Evolutionary conservation across 1,284 basidiomycete genomes (phyloP).

Genomic region (Malassezia dermatis): DNA sequence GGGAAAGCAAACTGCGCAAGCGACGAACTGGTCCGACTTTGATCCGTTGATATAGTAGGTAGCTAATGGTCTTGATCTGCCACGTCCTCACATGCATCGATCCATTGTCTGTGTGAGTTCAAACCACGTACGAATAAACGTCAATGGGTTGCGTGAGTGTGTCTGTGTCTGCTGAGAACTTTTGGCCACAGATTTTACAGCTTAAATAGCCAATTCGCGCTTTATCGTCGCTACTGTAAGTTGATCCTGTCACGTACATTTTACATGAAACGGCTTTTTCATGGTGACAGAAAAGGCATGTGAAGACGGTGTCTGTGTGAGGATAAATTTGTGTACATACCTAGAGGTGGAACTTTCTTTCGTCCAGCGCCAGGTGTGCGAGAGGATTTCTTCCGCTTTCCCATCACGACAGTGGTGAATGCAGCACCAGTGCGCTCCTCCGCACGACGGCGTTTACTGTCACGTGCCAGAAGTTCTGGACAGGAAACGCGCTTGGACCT

Average conservation of each 20-base stretch:
- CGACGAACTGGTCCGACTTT: constrained; percentile 11
- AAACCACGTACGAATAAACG: constrained; percentile 59
- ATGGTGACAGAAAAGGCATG: constrained; percentile 72
- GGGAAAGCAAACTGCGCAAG: neutral
- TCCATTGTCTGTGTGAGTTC: constrained; percentile 55
- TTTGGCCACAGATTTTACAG: constrained; percentile 46
- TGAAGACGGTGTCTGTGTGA: constrained; percentile 48
- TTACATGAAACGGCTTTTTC: constrained; percentile 77
- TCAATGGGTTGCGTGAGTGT: constrained; percentile 78
- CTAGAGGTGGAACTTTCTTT: constrained; percentile 32
- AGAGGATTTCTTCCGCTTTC: constrained; percentile 35
- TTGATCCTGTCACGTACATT: constrained; percentile 61
- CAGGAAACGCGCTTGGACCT: neutral
- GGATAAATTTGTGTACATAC: constrained; percentile 17
- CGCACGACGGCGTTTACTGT: neutral
- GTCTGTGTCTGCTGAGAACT: constrained; percentile 46
- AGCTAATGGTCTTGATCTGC: constrained; percentile 47
- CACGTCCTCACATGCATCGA: constrained; percentile 76
- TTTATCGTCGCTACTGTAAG: constrained; percentile 45
- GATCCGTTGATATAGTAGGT: constrained; percentile 14
- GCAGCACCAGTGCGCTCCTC: neutral
- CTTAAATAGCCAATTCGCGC: constrained; percentile 31
- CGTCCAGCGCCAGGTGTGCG: constrained; percentile 27
- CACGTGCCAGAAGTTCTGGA: constrained; percentile 1
- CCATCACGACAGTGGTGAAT: constrained; percentile 20